A percentile compares a stretch with the other conserved stretches of the same genome.
These are phyloP conservation scores for Populus simonii DNA, from an alignment of 345 rosid genomes.

Conservation along the genomic window DNA sequence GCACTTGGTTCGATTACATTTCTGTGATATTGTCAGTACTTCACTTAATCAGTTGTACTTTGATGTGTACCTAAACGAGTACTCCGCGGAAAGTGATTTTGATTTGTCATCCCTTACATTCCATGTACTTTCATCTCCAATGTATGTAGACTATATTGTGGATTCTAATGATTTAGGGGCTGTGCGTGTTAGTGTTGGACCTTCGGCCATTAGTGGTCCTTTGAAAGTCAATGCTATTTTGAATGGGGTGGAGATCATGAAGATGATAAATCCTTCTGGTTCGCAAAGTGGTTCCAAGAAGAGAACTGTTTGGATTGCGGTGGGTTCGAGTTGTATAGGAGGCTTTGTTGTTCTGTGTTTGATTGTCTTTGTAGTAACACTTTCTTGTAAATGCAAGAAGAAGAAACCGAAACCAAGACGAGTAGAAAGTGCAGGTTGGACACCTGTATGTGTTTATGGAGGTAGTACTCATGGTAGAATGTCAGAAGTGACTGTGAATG, in stretches of 20 bases:
- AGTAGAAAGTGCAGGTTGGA: conserved; percentile 74
- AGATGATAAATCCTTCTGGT: conserved; percentile 41
- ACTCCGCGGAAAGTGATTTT: conserved; percentile 59
- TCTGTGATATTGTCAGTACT: conserved; percentile 78
- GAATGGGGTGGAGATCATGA: conserved; percentile 92
- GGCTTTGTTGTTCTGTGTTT: conserved; percentile 43
- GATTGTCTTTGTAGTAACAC: conserved; percentile 27
- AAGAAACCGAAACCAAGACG: conserved; percentile 41
- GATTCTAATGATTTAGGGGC: conserved; percentile 53
- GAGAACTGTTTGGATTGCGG: conserved; percentile 47
- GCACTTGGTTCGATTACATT: conserved; percentile 84
- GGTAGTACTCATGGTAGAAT: conserved; percentile 69
- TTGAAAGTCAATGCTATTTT: conserved; percentile 60
- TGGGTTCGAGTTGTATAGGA: conserved; percentile 62
- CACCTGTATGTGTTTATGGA: conserved; percentile 67
- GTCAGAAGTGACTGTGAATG: conserved; percentile 63
- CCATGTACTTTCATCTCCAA: conserved; percentile 71
- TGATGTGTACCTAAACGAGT: conserved; percentile 63
- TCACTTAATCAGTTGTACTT: conserved; percentile 78
- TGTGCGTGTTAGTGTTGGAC: conserved; percentile 71
- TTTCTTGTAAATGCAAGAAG: conserved; percentile 42
- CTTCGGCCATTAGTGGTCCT: conserved; percentile 67
- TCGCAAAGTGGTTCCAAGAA: conserved; percentile 30
- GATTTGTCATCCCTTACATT: conserved; percentile 67
- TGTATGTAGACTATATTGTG: conserved; percentile 65